Evolutionary conservation across 73 alveolate species (phyloP).

Genomic region (Tetrahymena thermophila): DNA sequence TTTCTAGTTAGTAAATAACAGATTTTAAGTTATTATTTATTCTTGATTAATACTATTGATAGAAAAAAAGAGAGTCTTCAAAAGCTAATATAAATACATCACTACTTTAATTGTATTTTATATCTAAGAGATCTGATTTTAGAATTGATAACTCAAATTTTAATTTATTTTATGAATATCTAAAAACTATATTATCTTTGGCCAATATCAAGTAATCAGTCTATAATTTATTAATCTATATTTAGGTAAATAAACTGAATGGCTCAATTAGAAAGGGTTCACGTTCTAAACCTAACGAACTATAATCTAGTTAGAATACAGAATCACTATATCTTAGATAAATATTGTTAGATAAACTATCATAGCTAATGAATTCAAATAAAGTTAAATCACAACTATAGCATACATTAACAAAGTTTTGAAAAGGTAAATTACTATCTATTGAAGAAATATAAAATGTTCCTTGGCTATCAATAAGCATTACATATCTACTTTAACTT

Average conservation of each 20-base stretch:
- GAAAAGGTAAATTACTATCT: neutral
- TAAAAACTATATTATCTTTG: neutral
- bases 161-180: neutral
- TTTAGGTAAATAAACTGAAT: neutral
- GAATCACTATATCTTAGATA: too few relatives aligned
- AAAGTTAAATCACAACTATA: neutral
- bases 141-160: neutral
- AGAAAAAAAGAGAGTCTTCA: neutral
- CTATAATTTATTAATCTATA: too few relatives aligned
- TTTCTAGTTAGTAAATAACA: too few relatives aligned
- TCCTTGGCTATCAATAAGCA: neutral
- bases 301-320: neutral
- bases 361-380: too few relatives aligned
- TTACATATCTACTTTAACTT: neutral
- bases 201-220: neutral
- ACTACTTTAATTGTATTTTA: too few relatives aligned
- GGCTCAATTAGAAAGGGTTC: neutral
- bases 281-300: too few relatives aligned
- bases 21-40: too few relatives aligned
- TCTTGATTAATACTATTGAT: too few relatives aligned
- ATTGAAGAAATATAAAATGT: neutral
- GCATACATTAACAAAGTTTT: neutral
- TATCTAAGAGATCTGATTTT: neutral
- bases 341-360: neutral
- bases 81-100: neutral